Conservation (phyloP, 352 stramenopile species). For the Pythium apleroticum region DNA sequence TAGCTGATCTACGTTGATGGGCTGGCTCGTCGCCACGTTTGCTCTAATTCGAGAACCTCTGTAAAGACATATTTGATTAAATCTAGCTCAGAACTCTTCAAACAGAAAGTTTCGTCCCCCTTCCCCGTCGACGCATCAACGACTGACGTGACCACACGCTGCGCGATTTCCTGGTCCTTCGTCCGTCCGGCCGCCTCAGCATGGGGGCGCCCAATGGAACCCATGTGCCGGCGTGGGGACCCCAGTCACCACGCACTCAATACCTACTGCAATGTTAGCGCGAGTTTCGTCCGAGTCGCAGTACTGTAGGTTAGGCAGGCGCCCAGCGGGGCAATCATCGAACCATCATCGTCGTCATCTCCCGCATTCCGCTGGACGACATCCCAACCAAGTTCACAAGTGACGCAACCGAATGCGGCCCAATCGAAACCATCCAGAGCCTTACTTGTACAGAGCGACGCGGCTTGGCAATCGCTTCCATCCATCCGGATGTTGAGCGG, state of each 20-base stretch:
- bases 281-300: no score
- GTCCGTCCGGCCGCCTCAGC: not conserved
- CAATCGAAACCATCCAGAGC: no score
- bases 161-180: not conserved
- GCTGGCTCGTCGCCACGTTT: not conserved
- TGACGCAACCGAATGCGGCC: no score
- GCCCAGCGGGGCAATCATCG: no score
- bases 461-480: not conserved
- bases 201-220: not conserved
- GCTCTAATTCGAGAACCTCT: not conserved
- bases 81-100: not conserved
- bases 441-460: not conserved
- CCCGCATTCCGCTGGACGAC: not conserved
- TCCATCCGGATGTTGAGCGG: no score
- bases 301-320: no score
- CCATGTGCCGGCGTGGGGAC: no score
- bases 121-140: not conserved
- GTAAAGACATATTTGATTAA: not conserved
- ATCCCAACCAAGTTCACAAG: no score
- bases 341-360: conserved; percentile 2
- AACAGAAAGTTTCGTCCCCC: not conserved
- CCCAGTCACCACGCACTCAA: not conserved
- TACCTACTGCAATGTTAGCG: no score
- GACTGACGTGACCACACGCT: not conserved
- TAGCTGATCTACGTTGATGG: not conserved